Evolutionary conservation across 2,329 filamentous ascomycete genomes (phyloP).

Genomic region (Ophiostoma sp.): DNA sequence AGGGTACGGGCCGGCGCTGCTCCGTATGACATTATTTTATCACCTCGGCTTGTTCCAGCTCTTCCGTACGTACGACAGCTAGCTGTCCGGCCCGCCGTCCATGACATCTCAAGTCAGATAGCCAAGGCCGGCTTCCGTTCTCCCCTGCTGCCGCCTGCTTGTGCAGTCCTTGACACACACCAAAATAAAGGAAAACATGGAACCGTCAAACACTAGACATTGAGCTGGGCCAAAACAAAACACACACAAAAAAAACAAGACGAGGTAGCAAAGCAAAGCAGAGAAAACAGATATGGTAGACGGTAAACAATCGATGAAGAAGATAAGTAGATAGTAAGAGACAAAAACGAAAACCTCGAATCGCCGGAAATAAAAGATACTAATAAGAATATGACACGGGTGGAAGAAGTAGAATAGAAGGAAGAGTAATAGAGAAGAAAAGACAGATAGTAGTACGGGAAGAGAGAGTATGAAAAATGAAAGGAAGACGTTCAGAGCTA

Average conservation of each 20-base stretch:
- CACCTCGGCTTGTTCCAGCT: not conserved
- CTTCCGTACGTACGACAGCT: not conserved
- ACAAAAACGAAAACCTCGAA: conserved; percentile 15
- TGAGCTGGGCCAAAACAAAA: conserved; percentile 18
- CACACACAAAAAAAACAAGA: conserved; percentile 20
- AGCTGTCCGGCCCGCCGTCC: not conserved
- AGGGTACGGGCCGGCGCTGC: not conserved
- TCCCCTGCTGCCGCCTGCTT: too few species aligned
- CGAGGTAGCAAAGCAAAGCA: not conserved
- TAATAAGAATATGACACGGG: conserved; percentile 28
- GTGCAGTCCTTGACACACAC: too few species aligned
- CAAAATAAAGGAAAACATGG: not conserved
- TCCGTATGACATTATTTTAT: not conserved
- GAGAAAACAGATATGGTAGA: not conserved
- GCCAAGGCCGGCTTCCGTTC: too few species aligned
- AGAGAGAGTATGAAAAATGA: conserved; percentile 8
- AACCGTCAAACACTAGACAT: not conserved
- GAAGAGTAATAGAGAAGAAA: conserved; percentile 27
- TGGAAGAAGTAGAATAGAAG: conserved; percentile 16
- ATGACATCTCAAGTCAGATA: not conserved
- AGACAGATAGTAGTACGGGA: conserved; percentile 11
- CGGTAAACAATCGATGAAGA: not conserved
- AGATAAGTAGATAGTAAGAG: not conserved
- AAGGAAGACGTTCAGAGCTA: conserved; percentile 29
- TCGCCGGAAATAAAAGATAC: conserved; percentile 18